Base-by-base conservation (phyloP, 768 basidiomycete species). In the Myochromella boudieri region DNA sequence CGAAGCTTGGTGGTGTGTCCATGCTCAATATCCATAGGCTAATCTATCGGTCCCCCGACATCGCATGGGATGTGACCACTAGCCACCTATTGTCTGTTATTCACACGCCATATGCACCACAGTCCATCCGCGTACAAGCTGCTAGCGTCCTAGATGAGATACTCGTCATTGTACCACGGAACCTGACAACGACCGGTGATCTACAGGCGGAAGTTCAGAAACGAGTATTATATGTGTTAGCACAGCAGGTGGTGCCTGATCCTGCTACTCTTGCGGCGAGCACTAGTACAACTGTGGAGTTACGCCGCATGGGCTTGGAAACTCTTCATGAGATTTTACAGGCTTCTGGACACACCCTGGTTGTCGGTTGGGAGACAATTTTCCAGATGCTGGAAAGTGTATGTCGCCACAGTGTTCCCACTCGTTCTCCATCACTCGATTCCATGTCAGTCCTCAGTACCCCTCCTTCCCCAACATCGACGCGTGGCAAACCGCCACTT, bases 381-480 rank as follows among this genome's bases (percentile, higher is more conserved):
- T 97, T 98, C 63, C 81, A 85, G 53, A 94, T 97, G 80, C 74
- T 99, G 5, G 82, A 83, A 32, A 92, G 90, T 48, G 91, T 97
- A 8, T 97, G 94, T 64, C 79, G 78, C 39, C 76, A 85, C 1
- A 64, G 71, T 0, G 50, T 70, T 1, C 66, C 68, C 3, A 40
- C 57, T 15, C 64, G 66, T 21, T 60, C 68, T n/a, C 48, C 52
- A 3, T 68, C 71, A 3, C 54, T 64, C 33, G 74, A 80, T 48
- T 72, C 77, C 3, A 55, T 75, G 4, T 63, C 72, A 1, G 42
- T 65, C 2, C 45, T 71, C 31, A 70, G 68, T 45, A 59, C 65
- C 28, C 67, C 74, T 11, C 62, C 76, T 2, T 72, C 79, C 3
- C 61, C 68, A 3, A 49, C 53, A 38, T 63, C 52, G 34, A 68